Percentiles rank a stretch among this genome's conserved stretches.
Conservation (phyloP, 257 asterid species). For the Fraxinus pennsylvanica region DNA sequence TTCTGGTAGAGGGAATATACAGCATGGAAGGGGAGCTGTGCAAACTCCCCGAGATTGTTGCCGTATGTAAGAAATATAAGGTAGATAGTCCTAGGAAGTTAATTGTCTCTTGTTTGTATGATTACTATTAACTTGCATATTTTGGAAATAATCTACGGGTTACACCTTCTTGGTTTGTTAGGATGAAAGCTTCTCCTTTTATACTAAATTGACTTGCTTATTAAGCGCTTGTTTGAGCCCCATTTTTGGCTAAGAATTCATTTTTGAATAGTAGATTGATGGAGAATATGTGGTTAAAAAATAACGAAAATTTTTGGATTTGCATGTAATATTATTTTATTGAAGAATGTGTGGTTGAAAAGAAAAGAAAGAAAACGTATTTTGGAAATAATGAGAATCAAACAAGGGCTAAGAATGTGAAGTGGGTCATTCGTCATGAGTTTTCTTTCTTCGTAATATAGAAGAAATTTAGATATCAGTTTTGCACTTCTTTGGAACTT, state of each 20-base stretch:
- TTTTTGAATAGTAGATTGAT: too few relatives aligned
- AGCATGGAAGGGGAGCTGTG: conserved; percentile 99
- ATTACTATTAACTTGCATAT: not conserved
- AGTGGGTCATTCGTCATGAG: not conserved
- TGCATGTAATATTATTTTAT: too few relatives aligned
- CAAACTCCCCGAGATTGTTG: conserved; percentile 89
- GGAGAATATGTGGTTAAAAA: too few relatives aligned
- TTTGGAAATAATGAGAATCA: too few relatives aligned
- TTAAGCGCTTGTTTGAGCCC: not conserved
- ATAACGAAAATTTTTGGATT: too few relatives aligned
- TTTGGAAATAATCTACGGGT: not conserved
- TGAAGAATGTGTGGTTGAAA: too few relatives aligned
- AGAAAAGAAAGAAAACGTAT: too few relatives aligned
- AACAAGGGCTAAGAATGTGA: too few relatives aligned
- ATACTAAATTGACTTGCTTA: too few relatives aligned
- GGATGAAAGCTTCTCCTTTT: conserved; percentile 10
- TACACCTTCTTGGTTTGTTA: not conserved
- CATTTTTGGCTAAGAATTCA: too few relatives aligned
- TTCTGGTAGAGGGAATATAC: conserved; percentile 97
- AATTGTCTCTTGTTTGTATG: conserved; percentile 16
- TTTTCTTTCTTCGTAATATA: not conserved
- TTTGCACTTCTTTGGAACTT: conserved; percentile 7
- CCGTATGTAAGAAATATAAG: conserved; percentile 96
- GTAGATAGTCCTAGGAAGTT: conserved; percentile 34
- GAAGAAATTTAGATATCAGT: conserved; percentile 6